A percentile compares a stretch with the other conserved stretches of the same genome.
phyloP scores from a whole-genome alignment of 2,329 filamentous ascomycete species.

The Coniella lustricola region DNA sequence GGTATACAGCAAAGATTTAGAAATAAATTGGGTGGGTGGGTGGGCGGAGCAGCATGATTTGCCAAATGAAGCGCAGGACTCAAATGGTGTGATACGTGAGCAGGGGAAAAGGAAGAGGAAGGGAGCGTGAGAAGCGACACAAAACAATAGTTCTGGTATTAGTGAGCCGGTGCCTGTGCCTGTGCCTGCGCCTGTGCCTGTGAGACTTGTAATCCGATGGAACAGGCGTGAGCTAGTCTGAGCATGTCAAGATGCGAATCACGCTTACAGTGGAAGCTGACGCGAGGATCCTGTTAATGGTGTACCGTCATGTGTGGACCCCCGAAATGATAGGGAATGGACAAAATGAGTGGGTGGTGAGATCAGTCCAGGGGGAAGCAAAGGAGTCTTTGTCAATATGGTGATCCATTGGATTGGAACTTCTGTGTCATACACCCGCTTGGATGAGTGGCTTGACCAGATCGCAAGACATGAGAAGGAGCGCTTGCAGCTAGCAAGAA shows the following conservation, averaged over 20 bases:
- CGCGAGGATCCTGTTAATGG: not conserved
- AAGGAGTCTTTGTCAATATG: too few species aligned
- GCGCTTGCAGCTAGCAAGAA: not conserved
- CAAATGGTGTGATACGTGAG: not conserved
- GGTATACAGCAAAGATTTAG: not conserved
- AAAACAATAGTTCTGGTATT: too few species aligned
- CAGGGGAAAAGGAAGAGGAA: not conserved
- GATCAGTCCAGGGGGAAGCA: not conserved
- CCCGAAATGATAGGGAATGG: not conserved
- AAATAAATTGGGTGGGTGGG: not conserved
- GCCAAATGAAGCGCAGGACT: constrained; percentile 2
- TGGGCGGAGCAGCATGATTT: not conserved
- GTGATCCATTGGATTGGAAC: not conserved
- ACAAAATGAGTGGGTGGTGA: not conserved
- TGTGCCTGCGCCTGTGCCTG: too few species aligned
- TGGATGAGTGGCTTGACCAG: constrained; percentile 1
- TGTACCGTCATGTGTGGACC: not conserved
- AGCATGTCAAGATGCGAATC: not conserved
- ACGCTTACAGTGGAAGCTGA: not conserved
- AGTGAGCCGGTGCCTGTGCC: not conserved
- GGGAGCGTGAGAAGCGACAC: not conserved
- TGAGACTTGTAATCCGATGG: too few species aligned
- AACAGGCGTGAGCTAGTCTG: not conserved
- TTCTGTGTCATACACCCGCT: not conserved
- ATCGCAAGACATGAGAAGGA: not conserved